Percentiles rank a stretch among this genome's conserved stretches.
Conservation (phyloP, 148 eudicot genomes). For the Rhododendron mucronatum region DNA sequence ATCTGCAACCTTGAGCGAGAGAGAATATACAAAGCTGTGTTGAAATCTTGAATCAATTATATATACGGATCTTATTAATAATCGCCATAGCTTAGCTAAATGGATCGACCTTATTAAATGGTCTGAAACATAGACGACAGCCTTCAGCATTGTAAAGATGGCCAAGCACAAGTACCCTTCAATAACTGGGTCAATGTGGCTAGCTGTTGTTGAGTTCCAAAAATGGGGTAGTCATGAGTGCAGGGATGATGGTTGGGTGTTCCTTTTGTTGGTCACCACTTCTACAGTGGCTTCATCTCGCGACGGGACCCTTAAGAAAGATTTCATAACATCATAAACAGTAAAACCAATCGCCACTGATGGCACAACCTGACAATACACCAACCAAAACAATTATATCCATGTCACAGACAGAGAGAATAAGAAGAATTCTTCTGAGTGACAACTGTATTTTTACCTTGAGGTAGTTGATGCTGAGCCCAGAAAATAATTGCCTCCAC, state of each 20-base stretch:
- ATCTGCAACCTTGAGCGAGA: background rate
- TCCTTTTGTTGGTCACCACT: constrained; percentile 32
- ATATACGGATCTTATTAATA: background rate
- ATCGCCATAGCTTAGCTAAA: background rate
- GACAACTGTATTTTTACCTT: constrained; percentile 40
- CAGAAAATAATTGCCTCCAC: constrained; percentile 86
- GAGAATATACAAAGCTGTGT: background rate
- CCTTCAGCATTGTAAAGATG: constrained; percentile 1
- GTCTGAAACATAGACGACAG: background rate
- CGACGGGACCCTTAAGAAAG: constrained; percentile 61
- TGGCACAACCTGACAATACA: constrained; percentile 71
- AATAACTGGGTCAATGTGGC: constrained; percentile 1
- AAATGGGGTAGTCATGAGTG: constrained; percentile 33
- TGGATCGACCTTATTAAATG: background rate
- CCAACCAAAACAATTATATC: background rate
- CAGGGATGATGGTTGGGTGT: constrained; percentile 43
- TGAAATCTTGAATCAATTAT: background rate
- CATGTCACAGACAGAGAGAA: background rate
- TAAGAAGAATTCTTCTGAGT: background rate
- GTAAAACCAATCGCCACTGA: constrained; percentile 95
- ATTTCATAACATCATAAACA: constrained; percentile 82
- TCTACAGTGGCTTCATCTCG: constrained; percentile 60
- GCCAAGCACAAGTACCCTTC: background rate
- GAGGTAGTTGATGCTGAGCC: constrained; percentile 85
- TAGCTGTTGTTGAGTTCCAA: background rate